Conservation (phyloP, 345 rosid species). For the Eucalyptus sideroxylon region DNA sequence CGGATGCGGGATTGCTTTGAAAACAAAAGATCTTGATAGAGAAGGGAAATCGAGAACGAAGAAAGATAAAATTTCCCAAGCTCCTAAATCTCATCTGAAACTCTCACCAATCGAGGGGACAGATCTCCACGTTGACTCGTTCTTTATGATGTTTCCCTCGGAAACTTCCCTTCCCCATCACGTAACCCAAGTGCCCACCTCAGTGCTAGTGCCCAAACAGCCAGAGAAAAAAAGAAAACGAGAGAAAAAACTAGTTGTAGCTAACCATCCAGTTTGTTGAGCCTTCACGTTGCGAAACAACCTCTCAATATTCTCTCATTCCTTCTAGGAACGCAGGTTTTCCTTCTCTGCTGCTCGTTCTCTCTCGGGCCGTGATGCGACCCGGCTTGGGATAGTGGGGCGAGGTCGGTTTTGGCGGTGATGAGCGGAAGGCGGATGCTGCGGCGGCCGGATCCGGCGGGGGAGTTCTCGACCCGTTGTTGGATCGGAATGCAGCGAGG, state of each 20-base stretch:
- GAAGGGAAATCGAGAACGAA: background rate
- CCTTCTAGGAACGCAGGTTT: background rate
- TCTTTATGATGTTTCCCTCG: background rate
- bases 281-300: background rate
- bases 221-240: fast-evolving
- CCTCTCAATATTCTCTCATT: background rate
- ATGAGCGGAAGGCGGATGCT: background rate
- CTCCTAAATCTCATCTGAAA: background rate
- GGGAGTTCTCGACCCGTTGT: background rate
- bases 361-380: background rate
- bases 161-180: background rate
- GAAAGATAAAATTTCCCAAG: background rate
- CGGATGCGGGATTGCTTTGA: background rate
- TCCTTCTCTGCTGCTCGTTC: background rate
- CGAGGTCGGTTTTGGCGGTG: background rate
- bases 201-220: background rate
- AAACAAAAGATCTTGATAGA: background rate
- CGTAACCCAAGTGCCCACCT: background rate
- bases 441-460: background rate
- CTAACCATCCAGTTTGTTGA: background rate
- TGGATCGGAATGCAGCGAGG: background rate
- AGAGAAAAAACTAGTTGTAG: background rate
- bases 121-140: background rate
- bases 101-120: background rate
- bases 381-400: background rate